Base-by-base conservation (phyloP, 306 rosid species). In the Prunus fruticosa region DNA sequence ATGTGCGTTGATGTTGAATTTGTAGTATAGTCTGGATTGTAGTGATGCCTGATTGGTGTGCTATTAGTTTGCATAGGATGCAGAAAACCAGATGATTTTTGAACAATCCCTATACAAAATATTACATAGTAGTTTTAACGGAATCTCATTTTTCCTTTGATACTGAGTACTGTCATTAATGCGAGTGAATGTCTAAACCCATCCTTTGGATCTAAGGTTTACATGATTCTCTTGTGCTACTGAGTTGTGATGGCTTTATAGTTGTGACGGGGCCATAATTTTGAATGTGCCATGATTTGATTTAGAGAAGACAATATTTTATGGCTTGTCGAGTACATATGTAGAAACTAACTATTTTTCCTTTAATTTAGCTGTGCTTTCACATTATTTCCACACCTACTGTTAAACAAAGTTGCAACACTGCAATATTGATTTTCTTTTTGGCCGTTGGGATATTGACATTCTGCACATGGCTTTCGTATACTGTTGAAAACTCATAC, bases 321-420 rank as follows among this genome's bases (percentile, higher is more conserved):
- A 20, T 34, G 34, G 68, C 27, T 71, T 65, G 43, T 38, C 70
- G 60, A 68, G 63, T 68, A 58, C 5, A 67, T 83, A 38, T 69
- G 50, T 47, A 32, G 69, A 20, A 38, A 38, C 43, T 0, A 38
- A 38, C 43, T 38, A 38, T 22, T 71, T 49, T 34, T 12, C 38
- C 22, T 1, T 23, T 43, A 41, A 20, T 60, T 0, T 28, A 30
- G 43, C 43, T 28, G 30, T 28, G 18, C 25, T 16, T 60, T 60
- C 8, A 60, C 13, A 32, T 75, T 32, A 1, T 65, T 53, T 54
- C 79, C 22, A n/a, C 34, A 45, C 54, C 15, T 45, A 16, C 62
- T 53, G n/a, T 62, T 47, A 38, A 69, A 30, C 79, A 64, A 53
- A 38, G 67, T 60, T 63, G 76, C 32, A 66, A 67, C n/a, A 50